These are phyloP conservation scores for Candida hungchunana DNA, from an alignment of 805 yeast species.

Conservation along the genomic window DNA sequence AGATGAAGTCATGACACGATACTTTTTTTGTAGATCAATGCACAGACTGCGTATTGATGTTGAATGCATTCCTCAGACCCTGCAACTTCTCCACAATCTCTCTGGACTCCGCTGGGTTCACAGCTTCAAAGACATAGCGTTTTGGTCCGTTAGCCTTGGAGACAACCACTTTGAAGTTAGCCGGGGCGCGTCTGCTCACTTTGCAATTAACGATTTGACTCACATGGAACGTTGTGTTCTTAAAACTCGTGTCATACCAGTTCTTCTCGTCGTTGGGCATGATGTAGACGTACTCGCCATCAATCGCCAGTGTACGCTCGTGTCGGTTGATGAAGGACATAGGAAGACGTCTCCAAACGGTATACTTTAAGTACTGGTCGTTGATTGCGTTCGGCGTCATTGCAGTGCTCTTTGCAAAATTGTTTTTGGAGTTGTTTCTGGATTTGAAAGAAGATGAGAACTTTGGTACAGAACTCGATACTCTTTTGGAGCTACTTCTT, in stretches of 20 bases:
- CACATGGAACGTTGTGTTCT: constrained; percentile 83
- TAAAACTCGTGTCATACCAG: constrained; percentile 63
- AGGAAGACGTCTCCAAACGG: constrained; percentile 85
- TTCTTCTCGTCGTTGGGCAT: constrained; percentile 78
- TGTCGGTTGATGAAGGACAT: constrained; percentile 76
- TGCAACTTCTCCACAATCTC: constrained; percentile 75
- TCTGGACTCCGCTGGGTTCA: constrained; percentile 50
- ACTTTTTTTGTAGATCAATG: constrained; percentile 4
- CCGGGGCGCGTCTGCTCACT: constrained; percentile 70
- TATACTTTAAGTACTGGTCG: constrained; percentile 64
- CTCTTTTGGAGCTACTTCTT: constrained; percentile 1
- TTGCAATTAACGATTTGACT: constrained; percentile 72
- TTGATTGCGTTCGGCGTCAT: constrained; percentile 18
- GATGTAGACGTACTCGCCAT: constrained; percentile 90
- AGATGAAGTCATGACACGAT: not conserved
- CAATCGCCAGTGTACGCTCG: constrained; percentile 80
- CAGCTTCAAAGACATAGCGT: constrained; percentile 84
- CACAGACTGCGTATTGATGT: constrained; percentile 31
- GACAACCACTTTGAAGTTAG: constrained; percentile 77
- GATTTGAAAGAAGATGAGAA: constrained; percentile 30
- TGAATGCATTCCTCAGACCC: constrained; percentile 52
- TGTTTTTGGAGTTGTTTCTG: constrained; percentile 29
- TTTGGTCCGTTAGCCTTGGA: constrained; percentile 66
- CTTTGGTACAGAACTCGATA: constrained; percentile 7
- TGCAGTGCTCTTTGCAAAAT: constrained; percentile 22